Conservation (phyloP, 257 asterid species). For the Solanum piurae region DNA sequence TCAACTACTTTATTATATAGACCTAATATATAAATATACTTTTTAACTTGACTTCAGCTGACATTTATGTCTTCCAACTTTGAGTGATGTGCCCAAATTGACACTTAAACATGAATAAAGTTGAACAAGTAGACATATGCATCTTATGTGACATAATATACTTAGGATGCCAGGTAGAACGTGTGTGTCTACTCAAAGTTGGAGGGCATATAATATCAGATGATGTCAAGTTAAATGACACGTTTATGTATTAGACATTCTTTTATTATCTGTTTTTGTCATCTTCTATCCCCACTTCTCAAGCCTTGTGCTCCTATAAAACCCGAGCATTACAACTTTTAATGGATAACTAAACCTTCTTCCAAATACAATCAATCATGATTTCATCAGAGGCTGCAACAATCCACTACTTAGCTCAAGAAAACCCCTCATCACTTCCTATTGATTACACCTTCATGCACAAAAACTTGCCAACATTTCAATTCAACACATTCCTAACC, state of each 20-base stretch:
- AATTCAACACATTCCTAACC: slow-evolving; percentile 24
- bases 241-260: no score
- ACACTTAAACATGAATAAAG: background rate
- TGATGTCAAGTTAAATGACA: background rate
- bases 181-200: background rate
- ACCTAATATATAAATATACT: background rate
- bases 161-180: background rate
- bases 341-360: background rate
- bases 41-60: no score
- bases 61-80: background rate
- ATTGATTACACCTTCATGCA: slow-evolving; percentile 28
- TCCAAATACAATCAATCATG: slow-evolving; percentile 24
- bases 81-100: no score
- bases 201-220: background rate
- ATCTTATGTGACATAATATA: background rate
- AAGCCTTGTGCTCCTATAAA: slow-evolving; percentile 44
- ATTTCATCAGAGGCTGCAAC: slow-evolving; percentile 41
- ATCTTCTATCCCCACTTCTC: slow-evolving; percentile 1
- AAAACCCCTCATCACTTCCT: slow-evolving; percentile 27
- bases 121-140: background rate
- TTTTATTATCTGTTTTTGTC: background rate
- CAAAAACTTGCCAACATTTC: slow-evolving; percentile 28
- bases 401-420: slow-evolving; percentile 35
- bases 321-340: slow-evolving; percentile 18
- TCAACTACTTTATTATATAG: no score